These are phyloP conservation scores for Backusella macrospora DNA, from an alignment of 192 early-diverging fungal species.

Conservation along the genomic window DNA sequence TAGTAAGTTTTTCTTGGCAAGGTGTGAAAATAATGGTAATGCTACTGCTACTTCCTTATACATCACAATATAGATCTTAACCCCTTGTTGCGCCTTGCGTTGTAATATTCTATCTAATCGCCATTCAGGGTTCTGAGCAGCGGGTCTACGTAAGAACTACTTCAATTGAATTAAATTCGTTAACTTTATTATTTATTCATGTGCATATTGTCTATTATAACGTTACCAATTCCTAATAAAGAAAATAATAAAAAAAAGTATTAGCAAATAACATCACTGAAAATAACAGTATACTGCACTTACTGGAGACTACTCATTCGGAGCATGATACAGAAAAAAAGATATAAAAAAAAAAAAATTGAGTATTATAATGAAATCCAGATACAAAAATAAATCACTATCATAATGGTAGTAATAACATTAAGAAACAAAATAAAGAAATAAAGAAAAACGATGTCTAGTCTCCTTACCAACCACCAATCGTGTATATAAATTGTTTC, in stretches of 20 bases:
- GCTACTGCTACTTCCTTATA: conserved; percentile 77
- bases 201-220: neutral
- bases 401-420: too few relatives aligned
- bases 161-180: conserved; percentile 38
- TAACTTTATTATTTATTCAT: too few relatives aligned
- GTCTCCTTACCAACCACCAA: conserved; percentile 65
- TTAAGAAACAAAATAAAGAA: neutral
- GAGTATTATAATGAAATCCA: neutral
- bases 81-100: conserved; percentile 81
- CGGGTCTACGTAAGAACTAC: conserved; percentile 69
- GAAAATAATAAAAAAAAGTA: neutral
- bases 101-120: conserved; percentile 73
- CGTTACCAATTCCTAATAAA: neutral
- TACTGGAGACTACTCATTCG: conserved; percentile 15
- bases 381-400: neutral
- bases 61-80: conserved; percentile 80
- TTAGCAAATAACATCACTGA: neutral
- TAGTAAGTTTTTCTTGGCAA: conserved; percentile 71
- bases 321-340: conserved; percentile 29
- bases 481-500: conserved; percentile 73
- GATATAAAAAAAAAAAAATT: neutral
- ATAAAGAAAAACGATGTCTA: neutral
- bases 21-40: conserved; percentile 68
- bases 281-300: neutral
- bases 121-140: conserved; percentile 64